These are phyloP conservation scores for Penicillium bovifimosum DNA, from an alignment of 495 filamentous ascomycete genomes.

Conservation along the genomic window DNA sequence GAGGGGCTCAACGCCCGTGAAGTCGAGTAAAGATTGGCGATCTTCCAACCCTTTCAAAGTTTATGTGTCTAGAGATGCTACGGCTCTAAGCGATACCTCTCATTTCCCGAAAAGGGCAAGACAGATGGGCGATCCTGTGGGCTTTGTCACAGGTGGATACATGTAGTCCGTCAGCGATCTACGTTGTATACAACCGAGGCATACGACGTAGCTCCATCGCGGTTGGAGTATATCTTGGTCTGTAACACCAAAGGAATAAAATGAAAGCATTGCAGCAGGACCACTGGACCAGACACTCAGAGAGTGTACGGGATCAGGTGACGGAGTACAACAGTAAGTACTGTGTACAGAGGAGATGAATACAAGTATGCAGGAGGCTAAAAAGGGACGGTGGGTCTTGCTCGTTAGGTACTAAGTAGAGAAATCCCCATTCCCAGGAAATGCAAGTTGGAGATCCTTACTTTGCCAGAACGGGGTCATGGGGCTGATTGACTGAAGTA, in stretches of 20 bases:
- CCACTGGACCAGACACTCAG: too few species aligned
- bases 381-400: slow-evolving; percentile 3
- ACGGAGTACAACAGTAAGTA: too few species aligned
- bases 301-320: too few species aligned
- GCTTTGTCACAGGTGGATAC: neutral
- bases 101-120: neutral
- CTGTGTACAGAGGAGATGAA: neutral
- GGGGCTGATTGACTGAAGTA: neutral
- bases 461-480: neutral
- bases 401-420: neutral
- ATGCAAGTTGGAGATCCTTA: slow-evolving; percentile 25
- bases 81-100: neutral
- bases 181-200: too few species aligned
- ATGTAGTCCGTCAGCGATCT: neutral
- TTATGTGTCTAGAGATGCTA: neutral
- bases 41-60: neutral
- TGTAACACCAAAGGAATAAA: too few species aligned
- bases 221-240: too few species aligned
- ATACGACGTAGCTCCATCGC: too few species aligned
- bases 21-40: neutral
- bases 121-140: neutral
- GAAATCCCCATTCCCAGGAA: slow-evolving; percentile 22
- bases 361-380: slow-evolving; percentile 16
- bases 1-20: neutral
- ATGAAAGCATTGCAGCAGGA: too few species aligned